Percentiles rank a stretch among this genome's conserved stretches.
Evolutionary conservation across 2,329 filamentous ascomycete genomes (phyloP).

Genomic region (Septoria linicola): DNA sequence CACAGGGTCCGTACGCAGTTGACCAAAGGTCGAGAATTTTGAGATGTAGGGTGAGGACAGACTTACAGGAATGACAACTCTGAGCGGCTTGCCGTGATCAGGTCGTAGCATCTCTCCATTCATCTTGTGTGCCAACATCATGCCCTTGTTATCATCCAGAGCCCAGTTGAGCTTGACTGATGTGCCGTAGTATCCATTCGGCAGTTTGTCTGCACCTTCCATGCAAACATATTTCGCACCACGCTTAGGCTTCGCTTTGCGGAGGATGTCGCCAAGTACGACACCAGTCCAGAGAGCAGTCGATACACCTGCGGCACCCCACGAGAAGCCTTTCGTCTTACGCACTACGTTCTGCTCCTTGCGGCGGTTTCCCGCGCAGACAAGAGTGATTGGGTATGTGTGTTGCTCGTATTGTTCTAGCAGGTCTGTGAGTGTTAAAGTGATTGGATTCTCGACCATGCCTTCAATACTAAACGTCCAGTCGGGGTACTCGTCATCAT

Average conservation of each 20-base stretch:
- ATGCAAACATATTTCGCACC: constrained; percentile 83
- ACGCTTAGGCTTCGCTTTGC: constrained; percentile 64
- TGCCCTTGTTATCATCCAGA: constrained; percentile 76
- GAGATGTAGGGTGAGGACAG: too few species aligned
- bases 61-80: constrained; percentile 68
- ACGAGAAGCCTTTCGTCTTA: constrained; percentile 92
- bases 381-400: constrained; percentile 82
- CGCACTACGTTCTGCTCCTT: constrained; percentile 91
- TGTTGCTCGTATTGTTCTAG: constrained; percentile 73
- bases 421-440: constrained; percentile 69
- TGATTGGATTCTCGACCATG: constrained; percentile 75
- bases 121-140: constrained; percentile 88
- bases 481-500: constrained; percentile 67
- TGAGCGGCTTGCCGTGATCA: constrained; percentile 81
- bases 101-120: constrained; percentile 78
- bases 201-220: constrained; percentile 81
- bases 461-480: constrained; percentile 86
- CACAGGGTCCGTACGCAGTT: too few species aligned
- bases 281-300: constrained; percentile 88
- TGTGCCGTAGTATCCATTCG: constrained; percentile 86
- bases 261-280: constrained; percentile 68
- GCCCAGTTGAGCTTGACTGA: constrained; percentile 86
- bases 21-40: too few species aligned
- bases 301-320: constrained; percentile 83
- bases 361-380: constrained; percentile 86